These are phyloP conservation scores for Rachicladosporium sp. DNA, from an alignment of 2,329 filamentous ascomycete species.

Conservation along the genomic window DNA sequence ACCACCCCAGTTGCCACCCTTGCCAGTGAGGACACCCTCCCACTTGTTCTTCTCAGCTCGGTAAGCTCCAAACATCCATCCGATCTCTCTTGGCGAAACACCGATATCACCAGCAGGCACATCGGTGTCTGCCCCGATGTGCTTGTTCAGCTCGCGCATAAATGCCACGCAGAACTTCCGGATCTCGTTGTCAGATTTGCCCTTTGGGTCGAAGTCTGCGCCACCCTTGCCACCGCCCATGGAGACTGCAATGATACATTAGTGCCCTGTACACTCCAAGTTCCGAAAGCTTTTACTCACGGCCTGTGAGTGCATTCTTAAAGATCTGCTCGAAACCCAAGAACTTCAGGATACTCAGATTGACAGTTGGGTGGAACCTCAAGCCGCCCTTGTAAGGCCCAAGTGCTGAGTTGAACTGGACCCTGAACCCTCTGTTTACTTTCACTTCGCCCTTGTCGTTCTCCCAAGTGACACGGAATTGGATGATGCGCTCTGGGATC, in stretches of 20 bases:
- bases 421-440: constrained; percentile 89
- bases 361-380: constrained; percentile 84
- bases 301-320: constrained; percentile 95
- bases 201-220: constrained; percentile 97
- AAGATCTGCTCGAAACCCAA: constrained; percentile 99
- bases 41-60: constrained; percentile 77
- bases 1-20: constrained; percentile 87
- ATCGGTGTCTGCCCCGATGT: constrained; percentile 93
- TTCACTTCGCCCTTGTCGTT: constrained; percentile 80
- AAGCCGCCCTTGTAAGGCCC: constrained; percentile 98
- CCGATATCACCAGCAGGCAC: constrained; percentile 96
- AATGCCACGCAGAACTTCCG: constrained; percentile 92
- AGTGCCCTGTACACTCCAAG: too few species aligned
- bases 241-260: constrained; percentile 35
- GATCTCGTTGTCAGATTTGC: constrained; percentile 95
- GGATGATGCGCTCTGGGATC: constrained; percentile 87
- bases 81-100: constrained; percentile 82
- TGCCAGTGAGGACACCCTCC: constrained; percentile 93
- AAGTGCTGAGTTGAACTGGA: constrained; percentile 96
- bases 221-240: constrained; percentile 98
- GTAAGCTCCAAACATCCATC: constrained; percentile 91
- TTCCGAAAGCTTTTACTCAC: too few species aligned
- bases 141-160: constrained; percentile 89
- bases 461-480: constrained; percentile 97
- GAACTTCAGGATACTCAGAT: constrained; percentile 74